Conservation (phyloP, 2,329 filamentous ascomycete species). For the Pseudocercospora fijiensis region DNA sequence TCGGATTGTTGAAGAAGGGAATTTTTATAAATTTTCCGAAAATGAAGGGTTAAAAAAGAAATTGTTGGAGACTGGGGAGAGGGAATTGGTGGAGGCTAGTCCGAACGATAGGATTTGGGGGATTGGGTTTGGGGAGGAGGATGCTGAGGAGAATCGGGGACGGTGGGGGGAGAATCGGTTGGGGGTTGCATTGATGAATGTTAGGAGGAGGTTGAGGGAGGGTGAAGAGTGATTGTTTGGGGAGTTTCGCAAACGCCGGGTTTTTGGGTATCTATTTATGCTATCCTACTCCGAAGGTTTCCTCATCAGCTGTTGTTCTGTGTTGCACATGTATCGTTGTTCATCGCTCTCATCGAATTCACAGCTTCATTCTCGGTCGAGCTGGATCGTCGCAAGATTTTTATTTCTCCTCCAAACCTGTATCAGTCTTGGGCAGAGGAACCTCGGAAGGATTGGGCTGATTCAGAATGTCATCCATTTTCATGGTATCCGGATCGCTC, state of each 20-base stretch:
- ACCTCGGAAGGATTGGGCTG: constrained; percentile 30
- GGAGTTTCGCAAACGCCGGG: neutral
- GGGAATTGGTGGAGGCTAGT: constrained; percentile 58
- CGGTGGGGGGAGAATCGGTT: constrained; percentile 57
- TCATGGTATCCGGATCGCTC: constrained; percentile 20
- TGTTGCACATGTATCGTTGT: neutral
- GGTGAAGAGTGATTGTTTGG: too few relatives aligned
- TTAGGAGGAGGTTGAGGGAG: too few relatives aligned
- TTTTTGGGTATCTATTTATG: neutral
- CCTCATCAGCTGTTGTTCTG: too few relatives aligned
- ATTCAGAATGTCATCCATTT: constrained; percentile 26
- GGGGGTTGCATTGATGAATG: too few relatives aligned
- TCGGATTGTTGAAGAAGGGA: constrained; percentile 59
- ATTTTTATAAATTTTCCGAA: constrained; percentile 58
- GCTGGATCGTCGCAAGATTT: neutral
- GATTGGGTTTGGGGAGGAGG: constrained; percentile 57
- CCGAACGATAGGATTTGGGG: constrained; percentile 66
- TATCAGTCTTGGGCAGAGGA: constrained; percentile 23
- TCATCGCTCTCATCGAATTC: neutral
- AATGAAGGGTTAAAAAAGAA: constrained; percentile 45
- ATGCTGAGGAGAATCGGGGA: constrained; percentile 44
- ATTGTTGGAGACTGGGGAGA: constrained; percentile 47
- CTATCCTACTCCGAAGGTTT: neutral
- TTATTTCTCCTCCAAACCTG: neutral
- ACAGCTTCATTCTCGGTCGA: constrained; percentile 3